Conservation (phyloP, 345 rosid species). For the Salix caprea region DNA sequence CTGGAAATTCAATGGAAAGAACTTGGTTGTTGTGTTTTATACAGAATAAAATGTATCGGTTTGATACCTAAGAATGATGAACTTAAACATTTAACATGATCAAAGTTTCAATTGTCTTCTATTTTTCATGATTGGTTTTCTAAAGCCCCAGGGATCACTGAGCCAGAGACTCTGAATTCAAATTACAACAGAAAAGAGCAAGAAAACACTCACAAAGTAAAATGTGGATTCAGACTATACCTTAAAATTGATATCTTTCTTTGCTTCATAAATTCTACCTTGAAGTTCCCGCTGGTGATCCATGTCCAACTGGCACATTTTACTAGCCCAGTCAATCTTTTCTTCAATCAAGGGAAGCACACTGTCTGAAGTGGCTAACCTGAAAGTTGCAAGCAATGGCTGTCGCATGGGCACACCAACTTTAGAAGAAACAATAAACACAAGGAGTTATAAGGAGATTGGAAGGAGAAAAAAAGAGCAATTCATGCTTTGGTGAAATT, state of each 20-base stretch:
- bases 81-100: neutral
- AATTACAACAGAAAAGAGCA: neutral
- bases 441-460: neutral
- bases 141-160: neutral
- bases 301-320: slow-evolving; percentile 1
- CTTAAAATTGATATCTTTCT: neutral
- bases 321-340: slow-evolving; percentile 16
- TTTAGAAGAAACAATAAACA: neutral
- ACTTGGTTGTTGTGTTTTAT: neutral
- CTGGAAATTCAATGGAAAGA: neutral
- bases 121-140: neutral
- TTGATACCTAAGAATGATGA: neutral
- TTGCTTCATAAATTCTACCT: neutral
- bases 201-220: neutral
- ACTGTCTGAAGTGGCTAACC: slow-evolving; percentile 18
- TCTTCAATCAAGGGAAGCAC: slow-evolving; percentile 16
- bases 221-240: neutral
- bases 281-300: slow-evolving; percentile 10
- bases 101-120: neutral
- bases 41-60: neutral
- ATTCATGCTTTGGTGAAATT: neutral
- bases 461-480: neutral
- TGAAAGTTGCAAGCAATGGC: neutral
- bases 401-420: neutral
- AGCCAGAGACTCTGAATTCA: neutral